Evolutionary conservation across 2,329 filamentous ascomycete genomes (phyloP).

Genomic region (Penicillium carneum): DNA sequence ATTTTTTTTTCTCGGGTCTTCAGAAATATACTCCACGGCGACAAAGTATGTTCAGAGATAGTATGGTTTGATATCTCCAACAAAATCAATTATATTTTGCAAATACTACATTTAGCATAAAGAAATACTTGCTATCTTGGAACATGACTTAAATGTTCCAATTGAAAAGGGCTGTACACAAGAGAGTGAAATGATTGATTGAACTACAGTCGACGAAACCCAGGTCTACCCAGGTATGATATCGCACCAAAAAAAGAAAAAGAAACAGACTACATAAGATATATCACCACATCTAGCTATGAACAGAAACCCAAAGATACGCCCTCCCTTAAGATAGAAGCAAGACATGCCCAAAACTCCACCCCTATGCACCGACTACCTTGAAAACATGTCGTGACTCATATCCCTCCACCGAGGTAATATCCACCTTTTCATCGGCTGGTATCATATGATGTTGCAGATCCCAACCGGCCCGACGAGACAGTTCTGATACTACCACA

Average conservation of each 20-base stretch:
- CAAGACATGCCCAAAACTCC: conserved; percentile 42
- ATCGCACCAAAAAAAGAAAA: neutral
- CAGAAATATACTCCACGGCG: conserved; percentile 20
- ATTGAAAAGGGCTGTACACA: neutral
- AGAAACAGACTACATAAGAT: conserved; percentile 12
- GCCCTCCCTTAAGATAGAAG: conserved; percentile 38
- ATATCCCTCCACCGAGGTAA: conserved; percentile 59
- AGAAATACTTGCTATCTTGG: fast-evolving
- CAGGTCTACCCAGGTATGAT: conserved; percentile 8
- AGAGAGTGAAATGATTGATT: neutral
- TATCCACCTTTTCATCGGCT: conserved; percentile 66
- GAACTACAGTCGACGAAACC: conserved; percentile 8
- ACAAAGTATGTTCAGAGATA: neutral
- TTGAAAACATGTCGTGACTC: conserved; percentile 55
- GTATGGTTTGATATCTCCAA: neutral
- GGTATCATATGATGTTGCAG: conserved; percentile 83
- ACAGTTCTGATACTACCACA: conserved; percentile 84
- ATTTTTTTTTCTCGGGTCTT: conserved; percentile 27
- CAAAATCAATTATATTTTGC: neutral
- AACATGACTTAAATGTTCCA: no score
- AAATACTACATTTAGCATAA: neutral
- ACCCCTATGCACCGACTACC: conserved; percentile 49
- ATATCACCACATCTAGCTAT: conserved; percentile 16
- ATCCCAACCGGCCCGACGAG: conserved; percentile 79
- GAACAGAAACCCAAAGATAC: conserved; percentile 36